These are phyloP conservation scores for Backusella australiensis DNA, from an alignment of 192 early-diverging fungal species.

Conservation along the genomic window DNA sequence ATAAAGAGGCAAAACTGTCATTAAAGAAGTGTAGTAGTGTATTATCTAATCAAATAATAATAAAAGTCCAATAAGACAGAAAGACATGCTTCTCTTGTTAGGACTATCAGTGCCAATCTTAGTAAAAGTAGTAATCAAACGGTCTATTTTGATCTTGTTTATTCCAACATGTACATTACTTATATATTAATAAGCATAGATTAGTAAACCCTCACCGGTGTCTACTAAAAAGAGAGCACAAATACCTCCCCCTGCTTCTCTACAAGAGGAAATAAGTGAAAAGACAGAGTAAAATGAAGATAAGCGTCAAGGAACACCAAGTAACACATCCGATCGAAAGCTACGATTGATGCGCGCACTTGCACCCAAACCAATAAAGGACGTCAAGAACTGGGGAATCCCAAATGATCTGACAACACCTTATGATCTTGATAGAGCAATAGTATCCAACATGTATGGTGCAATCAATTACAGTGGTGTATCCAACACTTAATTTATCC, in stretches of 20 bases:
- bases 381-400: conserved; percentile 58
- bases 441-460: conserved; percentile 16
- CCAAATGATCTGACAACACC: conserved; percentile 52
- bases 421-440: conserved; percentile 62
- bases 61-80: no score
- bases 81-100: no score
- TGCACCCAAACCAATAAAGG: conserved; percentile 45
- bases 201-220: background rate
- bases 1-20: no score
- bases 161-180: background rate
- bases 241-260: no score
- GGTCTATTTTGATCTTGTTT: background rate
- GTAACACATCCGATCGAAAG: background rate
- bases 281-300: no score
- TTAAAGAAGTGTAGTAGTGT: no score
- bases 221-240: background rate
- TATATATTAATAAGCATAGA: background rate
- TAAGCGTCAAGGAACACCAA: background rate
- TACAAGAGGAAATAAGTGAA: background rate
- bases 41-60: no score
- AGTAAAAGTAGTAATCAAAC: background rate
- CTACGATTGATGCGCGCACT: conserved; percentile 23
- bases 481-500: no score
- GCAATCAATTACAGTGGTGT: no score
- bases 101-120: background rate